Base-by-base conservation (phyloP, 148 eudicot species). In the Silene conica region DNA sequence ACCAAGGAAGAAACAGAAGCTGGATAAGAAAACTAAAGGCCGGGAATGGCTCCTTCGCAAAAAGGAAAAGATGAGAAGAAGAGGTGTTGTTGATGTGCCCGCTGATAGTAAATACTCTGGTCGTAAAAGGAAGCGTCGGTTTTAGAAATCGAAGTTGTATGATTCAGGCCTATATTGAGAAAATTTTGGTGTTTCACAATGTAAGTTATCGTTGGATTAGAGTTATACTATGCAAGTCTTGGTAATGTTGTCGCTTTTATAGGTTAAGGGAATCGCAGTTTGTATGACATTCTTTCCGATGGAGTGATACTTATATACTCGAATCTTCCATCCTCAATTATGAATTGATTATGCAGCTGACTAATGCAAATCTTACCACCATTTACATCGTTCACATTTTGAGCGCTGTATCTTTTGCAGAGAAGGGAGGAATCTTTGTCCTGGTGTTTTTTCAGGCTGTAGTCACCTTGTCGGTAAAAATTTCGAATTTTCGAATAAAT, bases 81-180 rank as follows among this genome's bases (percentile, higher is more conserved):
- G 84, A 76, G 97, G 95, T 22, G 82, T 77, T 22, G 82, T 77
- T 67, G 67, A 31, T 43, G 97, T 93, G 58, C 98, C 92, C 48
- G 78, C 62, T 4, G 93, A 93, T 77, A 75, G 89, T 7, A 91
- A 88, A 56, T 94, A 91, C 81, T 89, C 92, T 5, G 97, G 85
- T 18, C 97, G 98, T 62, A 94, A 94, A 80, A 73, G 98, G 13
- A 94, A 94, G 69, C 76, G 87, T 21, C 90, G 88, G 10, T 94
- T 94, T 76, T 94, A 77, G 87, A 80, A 38, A 67, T 67, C 10
- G 43, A 3, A 8, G 4, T 16, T 26, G 9, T 6, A 28, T 9
- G 6, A 55, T 16, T 13, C 12, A 10, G 34, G 67, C 56, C n/a
- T 64, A 8, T 12, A 43, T 13, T 8, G 26, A 26, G 26, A 19